phyloP scores from a whole-genome alignment of 768 basidiomycete species.

The Boletus pseudopeckii region DNA sequence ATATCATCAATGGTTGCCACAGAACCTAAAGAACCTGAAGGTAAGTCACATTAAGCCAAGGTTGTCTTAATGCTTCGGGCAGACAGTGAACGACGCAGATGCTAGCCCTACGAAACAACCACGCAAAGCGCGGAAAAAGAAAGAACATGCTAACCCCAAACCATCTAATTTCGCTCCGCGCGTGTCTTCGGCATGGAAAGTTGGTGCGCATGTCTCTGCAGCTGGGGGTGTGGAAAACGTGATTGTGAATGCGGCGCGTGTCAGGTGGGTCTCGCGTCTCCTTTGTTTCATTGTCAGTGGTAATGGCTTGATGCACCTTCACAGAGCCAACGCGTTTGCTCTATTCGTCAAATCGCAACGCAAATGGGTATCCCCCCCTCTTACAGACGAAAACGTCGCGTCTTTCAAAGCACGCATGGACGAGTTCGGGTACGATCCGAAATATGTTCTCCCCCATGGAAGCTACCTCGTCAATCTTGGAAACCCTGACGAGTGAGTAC shows the following conservation, averaged over 20 bases:
- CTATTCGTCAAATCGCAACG: conserved; percentile 83
- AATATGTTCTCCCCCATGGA: conserved; percentile 76
- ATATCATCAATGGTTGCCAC: neutral
- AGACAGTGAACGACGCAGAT: neutral
- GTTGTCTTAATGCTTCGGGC: neutral
- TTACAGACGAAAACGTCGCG: conserved; percentile 49
- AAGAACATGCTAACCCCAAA: conserved; percentile 3
- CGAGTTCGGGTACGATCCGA: conserved; percentile 56
- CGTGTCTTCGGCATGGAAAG: conserved; percentile 50
- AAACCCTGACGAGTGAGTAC: conserved; percentile 67
- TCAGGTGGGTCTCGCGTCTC: conserved; percentile 46
- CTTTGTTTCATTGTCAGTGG: neutral
- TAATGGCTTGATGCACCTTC: neutral
- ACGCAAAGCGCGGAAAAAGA: conserved; percentile 12
- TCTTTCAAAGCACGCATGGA: conserved; percentile 61
- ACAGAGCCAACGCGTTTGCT: conserved; percentile 78
- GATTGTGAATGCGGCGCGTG: conserved; percentile 62
- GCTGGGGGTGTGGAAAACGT: conserved; percentile 78
- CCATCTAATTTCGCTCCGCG: conserved; percentile 32
- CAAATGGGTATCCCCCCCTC: conserved; percentile 68
- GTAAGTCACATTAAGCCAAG: conserved; percentile 9
- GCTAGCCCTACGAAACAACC: neutral
- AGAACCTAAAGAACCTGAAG: neutral
- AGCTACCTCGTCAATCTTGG: conserved; percentile 85
- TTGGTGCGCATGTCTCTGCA: conserved; percentile 83